Percentiles rank a stretch among this genome's conserved stretches.
These are phyloP conservation scores for Luffa aegyptiaca DNA, from an alignment of 306 rosid species.

Conservation along the genomic window DNA sequence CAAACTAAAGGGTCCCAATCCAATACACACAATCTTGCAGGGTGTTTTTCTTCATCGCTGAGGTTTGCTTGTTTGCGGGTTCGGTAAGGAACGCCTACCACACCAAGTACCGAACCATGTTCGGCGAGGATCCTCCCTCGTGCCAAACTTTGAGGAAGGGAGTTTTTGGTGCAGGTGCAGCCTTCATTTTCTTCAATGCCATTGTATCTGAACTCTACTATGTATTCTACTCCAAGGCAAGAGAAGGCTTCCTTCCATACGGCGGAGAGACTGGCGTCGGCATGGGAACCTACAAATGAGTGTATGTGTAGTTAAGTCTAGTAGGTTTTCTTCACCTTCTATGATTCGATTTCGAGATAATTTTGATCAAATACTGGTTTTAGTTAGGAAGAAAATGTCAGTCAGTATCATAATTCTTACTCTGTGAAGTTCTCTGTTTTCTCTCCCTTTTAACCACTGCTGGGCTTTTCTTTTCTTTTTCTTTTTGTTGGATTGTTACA, in stretches of 20 bases:
- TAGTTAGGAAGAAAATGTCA: background rate
- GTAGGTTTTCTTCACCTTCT: background rate
- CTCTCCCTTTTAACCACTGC: background rate
- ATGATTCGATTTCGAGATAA: conserved; percentile 21
- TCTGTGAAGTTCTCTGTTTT: background rate
- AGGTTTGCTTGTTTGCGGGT: conserved; percentile 85
- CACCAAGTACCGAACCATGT: conserved; percentile 62
- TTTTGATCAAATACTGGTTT: conserved; percentile 21
- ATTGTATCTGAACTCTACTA: conserved; percentile 70
- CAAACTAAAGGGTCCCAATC: background rate
- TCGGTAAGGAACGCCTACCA: conserved; percentile 86
- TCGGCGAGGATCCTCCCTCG: conserved; percentile 26
- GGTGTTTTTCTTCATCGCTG: conserved; percentile 87
- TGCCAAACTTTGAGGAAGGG: conserved; percentile 81
- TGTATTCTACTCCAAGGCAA: conserved; percentile 68
- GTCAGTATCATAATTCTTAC: background rate
- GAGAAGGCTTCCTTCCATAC: conserved; percentile 64
- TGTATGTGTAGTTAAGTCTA: conserved; percentile 10
- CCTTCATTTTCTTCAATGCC: conserved; percentile 57
- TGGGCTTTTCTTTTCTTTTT: background rate
- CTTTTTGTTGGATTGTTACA: background rate
- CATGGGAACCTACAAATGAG: conserved; percentile 80
- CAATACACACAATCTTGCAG: conserved; percentile 25
- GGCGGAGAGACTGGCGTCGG: conserved; percentile 66
- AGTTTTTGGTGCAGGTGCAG: conserved; percentile 88